Percentiles rank a stretch among this genome's conserved stretches.
phyloP scores from a whole-genome alignment of 78 protist genomes.

The Tieghemostelium lacteum region DNA sequence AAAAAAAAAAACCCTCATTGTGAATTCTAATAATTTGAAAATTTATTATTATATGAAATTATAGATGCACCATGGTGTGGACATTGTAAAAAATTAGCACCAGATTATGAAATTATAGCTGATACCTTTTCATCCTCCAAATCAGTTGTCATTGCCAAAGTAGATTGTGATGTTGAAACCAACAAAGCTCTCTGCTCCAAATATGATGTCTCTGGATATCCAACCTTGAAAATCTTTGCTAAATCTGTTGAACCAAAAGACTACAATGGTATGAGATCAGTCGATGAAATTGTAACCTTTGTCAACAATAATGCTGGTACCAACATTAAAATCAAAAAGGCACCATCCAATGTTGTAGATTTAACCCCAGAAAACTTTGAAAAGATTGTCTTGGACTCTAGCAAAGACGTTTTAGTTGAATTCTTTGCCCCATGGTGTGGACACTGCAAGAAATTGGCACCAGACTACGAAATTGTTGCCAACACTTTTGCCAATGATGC shows the following conservation, averaged over 20 bases:
- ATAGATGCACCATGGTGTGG: conserved; percentile 92
- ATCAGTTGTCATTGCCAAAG: conserved; percentile 89
- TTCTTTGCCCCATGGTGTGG: conserved; percentile 96
- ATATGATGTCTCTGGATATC: conserved; percentile 90
- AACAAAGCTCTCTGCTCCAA: conserved; percentile 71
- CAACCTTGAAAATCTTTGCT: conserved; percentile 92
- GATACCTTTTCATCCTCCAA: conserved; percentile 40
- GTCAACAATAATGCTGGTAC: conserved; percentile 80
- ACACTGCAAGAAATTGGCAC: conserved; percentile 92
- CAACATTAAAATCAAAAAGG: conserved; percentile 59
- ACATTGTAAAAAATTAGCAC: conserved; percentile 88
- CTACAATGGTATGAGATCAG: conserved; percentile 87
- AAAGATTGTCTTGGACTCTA: conserved; percentile 49
- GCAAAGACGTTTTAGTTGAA: conserved; percentile 85
- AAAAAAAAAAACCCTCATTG: too few relatives aligned
- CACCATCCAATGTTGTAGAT: conserved; percentile 80
- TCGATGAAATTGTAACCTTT: conserved; percentile 82
- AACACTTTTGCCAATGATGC: conserved; percentile 62
- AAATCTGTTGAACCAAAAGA: conserved; percentile 13
- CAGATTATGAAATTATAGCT: conserved; percentile 88
- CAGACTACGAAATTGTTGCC: conserved; percentile 86
- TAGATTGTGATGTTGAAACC: conserved; percentile 77
- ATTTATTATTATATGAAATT: too few relatives aligned
- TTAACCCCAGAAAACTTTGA: conserved; percentile 85
- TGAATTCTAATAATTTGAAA: too few relatives aligned